Base-by-base conservation (phyloP, 441 rosid genomes). In the Gossypium davidsonii region DNA sequence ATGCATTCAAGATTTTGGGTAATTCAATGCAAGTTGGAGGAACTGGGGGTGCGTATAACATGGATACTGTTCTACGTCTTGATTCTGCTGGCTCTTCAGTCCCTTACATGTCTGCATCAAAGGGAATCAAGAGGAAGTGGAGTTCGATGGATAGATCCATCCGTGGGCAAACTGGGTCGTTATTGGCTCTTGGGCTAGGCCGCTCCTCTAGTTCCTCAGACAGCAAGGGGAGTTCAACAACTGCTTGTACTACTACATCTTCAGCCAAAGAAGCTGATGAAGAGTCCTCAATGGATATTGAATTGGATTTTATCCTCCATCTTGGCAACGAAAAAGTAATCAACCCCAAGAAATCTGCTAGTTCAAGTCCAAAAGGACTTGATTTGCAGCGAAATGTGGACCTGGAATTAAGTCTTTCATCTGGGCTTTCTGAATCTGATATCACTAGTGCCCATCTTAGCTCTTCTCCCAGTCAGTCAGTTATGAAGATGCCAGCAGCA, bases 231-330 rank as follows among this genome's bases (percentile, higher is more conserved):
- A 92, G 98, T 81, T 85, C 97, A 1, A 88, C 87, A 57, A 88
- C 94, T 79, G 97, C 87, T 69, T 89, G 85, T 83, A 88, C 88
- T 60, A 81, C 90, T 46, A 76, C 85, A 78, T 94, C 96, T 61
- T 88, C 97, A 42, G 89, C 93, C 55, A 94, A 91, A 81, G 98
- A 91, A 84, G 84, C 84, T 61, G 96, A 91, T 17, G 99, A 90
- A 68, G 99, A 86, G 79, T 89, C 93, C 37, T 87, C 97, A 0
- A 82, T 89, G 91, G 94, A 92, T 81, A 83, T 94, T 74, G 97
- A 90, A 18, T 81, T 94, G 74, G 89, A 92, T 69, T 94, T 92
- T 74, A 61, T 84, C 65, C 97, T 94, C 71, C 91, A 90, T 87
- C 90, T 92, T 63, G 92, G 99, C 70, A 88, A 81, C 37, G 97